These are phyloP conservation scores for Nannochloropsis salina DNA, from an alignment of 108 stramenopile genomes.

Conservation along the genomic window DNA sequence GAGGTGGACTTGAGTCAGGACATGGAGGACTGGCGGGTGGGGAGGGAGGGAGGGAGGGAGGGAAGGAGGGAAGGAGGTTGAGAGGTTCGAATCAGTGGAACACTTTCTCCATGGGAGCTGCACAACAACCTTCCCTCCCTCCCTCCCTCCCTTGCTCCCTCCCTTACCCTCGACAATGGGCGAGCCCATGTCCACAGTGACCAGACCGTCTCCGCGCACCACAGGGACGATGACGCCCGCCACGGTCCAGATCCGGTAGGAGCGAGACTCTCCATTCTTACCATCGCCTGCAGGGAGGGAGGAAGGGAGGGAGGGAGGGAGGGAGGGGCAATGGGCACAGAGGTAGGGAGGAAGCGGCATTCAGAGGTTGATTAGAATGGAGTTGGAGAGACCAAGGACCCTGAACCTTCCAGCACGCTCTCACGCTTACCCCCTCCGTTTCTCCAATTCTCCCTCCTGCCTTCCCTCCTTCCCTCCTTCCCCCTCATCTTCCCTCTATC, in stretches of 20 bases:
- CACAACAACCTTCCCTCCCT: not conserved
- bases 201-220: constrained; percentile 75
- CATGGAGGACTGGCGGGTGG: constrained; percentile 22
- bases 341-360: no score
- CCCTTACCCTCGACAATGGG: constrained; percentile 45
- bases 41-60: not conserved
- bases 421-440: no score
- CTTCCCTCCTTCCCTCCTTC: not conserved
- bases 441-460: no score
- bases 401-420: no score
- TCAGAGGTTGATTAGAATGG: no score
- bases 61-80: not conserved
- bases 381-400: no score
- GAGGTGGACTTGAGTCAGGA: constrained; percentile 36
- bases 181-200: constrained; percentile 94
- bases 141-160: not conserved
- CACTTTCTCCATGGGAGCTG: not conserved
- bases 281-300: not conserved
- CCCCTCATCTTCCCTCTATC: not conserved
- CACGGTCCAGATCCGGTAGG: constrained; percentile 76
- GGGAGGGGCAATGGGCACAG: no score
- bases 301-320: constrained; percentile 7
- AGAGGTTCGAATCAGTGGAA: not conserved
- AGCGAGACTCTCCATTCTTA: not conserved
- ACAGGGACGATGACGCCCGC: constrained; percentile 86